Evolutionary conservation across 108 stramenopile genomes (phyloP), one percentile per base, ranked within the genome.

Genomic region (Fragilariopsis cylindrus): DNA sequence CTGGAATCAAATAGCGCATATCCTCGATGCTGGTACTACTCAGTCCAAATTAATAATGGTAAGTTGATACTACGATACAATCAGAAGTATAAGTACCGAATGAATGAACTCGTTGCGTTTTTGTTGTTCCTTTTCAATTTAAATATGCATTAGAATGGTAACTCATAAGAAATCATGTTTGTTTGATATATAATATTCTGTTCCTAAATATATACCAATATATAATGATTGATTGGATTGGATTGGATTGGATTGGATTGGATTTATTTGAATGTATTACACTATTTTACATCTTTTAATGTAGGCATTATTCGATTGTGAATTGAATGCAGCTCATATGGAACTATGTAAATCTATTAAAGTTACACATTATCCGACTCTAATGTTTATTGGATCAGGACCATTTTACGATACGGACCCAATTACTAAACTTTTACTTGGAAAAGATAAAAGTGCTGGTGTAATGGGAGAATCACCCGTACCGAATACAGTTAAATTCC

Each of bases 251-350:
- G 1, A 30, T 30, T 30, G 30, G 21, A 30, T 30, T 30, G 30
- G 30, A 52, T 13, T 1, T 52, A 9, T 52, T 13, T 52, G 50
- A 52, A 52, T 52, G 50, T 13, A 3, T 3, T 9, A 52, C 9
- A 52, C 50, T 3, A 52, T 52, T 9, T 52, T 30, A 30, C 30
- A 30, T 30, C 2, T 30, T 30, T 30, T 30, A 30, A 30, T 52
- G 50, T 52, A 52, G 50, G 89, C 88, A 5, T 54, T 90, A 13
- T 91, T 94, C 73, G 90, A 94, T 76, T 94, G 93, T 57, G 93
- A 94, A 70, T 55, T 76, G 55, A 70, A 87, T 72, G n/a, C 71
- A 4, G 53, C 74, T 15, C 93, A 91, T 66, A 60, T 65, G 50
- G 48, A 73, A 70, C 47, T 94, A 2, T 94, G 93, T 68, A 18